phyloP scores from a whole-genome alignment of 2,329 filamentous ascomycete species.

The Fusarium udum region DNA sequence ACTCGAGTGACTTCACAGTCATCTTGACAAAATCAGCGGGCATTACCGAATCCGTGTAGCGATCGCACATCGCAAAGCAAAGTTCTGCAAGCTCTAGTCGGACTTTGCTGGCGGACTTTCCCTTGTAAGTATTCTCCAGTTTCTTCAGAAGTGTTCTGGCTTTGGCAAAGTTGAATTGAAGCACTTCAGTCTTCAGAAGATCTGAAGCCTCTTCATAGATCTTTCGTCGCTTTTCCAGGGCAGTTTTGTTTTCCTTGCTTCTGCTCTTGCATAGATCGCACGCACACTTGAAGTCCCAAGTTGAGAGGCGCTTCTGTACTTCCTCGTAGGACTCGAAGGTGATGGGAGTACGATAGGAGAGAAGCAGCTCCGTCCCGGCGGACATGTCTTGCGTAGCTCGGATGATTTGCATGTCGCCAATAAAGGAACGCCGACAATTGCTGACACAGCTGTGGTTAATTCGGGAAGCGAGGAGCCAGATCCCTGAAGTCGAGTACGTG shows the following conservation, averaged over 20 bases:
- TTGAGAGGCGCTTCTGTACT: slow-evolving; percentile 41
- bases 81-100: not conserved
- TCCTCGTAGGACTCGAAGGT: slow-evolving; percentile 42
- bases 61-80: not conserved
- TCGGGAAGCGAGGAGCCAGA: slow-evolving; percentile 59
- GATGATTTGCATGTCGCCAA: slow-evolving; percentile 64
- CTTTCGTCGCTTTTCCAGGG: slow-evolving; percentile 23
- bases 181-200: not conserved
- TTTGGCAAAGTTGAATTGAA: not conserved
- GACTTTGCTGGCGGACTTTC: not conserved
- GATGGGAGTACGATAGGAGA: slow-evolving; percentile 49
- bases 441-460: slow-evolving; percentile 63
- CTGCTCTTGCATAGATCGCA: slow-evolving; percentile 52
- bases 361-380: slow-evolving; percentile 56
- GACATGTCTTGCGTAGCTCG: slow-evolving; percentile 56
- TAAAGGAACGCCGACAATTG: slow-evolving; percentile 59
- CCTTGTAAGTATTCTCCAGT: slow-evolving; percentile 37
- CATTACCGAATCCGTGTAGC: not conserved
- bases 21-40: not conserved
- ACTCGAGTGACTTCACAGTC: slow-evolving; percentile 2
- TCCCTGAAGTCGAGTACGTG: slow-evolving; percentile 44
- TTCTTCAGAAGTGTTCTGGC: slow-evolving; percentile 27
- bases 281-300: slow-evolving; percentile 55
- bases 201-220: slow-evolving; percentile 19
- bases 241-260: slow-evolving; percentile 27